Evolutionary conservation across 352 stramenopile species (phyloP), one percentile per base, ranked within the genome.

Genomic region (Phytophthora brassicae): DNA sequence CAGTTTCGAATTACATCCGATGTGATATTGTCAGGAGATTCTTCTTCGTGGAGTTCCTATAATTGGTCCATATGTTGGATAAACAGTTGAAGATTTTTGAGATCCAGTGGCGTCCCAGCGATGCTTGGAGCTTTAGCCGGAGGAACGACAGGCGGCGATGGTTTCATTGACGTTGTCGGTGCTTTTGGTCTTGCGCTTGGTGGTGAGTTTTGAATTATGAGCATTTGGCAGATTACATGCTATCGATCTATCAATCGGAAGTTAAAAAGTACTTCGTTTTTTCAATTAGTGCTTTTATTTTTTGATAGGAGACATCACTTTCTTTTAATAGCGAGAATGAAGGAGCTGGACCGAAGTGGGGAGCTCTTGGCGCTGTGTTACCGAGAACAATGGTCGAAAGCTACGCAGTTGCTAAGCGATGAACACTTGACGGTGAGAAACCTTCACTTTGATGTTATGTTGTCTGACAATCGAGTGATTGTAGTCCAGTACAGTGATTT

Each of bases 281-380:
- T 31, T 31, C n/a, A n/a, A n/a, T n/a, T n/a, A n/a, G n/a, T n/a
- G n/a, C n/a, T n/a, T n/a, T n/a, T n/a, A n/a, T n/a, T n/a, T n/a
- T n/a, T n/a, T n/a, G n/a, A n/a, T n/a, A n/a, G n/a, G n/a, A n/a
- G n/a, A n/a, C n/a, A n/a, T 2, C 24, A 20, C 7, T 43, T 63
- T 64, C 11, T 31, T 54, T 54, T 63, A 63, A 48, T 44, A 45
- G 6, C 41, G 9, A 24, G 11, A 29, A 72, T 73, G 56, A 72
- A 70, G 38, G 55, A 62, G 46, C 29, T 65, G 13, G 59, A 78
- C 36, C 53, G 72, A 61, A 74, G 72, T 41, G 72, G 69, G 6
- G 69, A 81, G 41, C 66, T 81, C 20, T 35, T 81, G 4, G 64
- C 66, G 17, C 51, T 81, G 45, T 81, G 72, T 33, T 74, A 70